Evolutionary conservation across 2,329 filamentous ascomycete species (phyloP), one percentile per base, ranked within the genome.

Genomic region (Neurospora crassa): DNA sequence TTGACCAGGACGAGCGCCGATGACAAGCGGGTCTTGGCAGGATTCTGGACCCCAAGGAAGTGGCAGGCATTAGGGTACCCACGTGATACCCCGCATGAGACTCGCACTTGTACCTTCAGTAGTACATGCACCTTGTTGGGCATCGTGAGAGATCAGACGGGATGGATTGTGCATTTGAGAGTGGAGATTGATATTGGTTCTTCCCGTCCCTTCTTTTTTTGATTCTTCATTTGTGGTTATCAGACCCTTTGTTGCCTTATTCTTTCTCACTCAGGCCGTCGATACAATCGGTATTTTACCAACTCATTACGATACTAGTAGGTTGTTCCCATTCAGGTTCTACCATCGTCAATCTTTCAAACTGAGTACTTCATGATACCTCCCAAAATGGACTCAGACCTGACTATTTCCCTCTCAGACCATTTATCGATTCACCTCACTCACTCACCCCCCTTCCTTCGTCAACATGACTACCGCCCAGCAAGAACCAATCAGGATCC

Each of bases 401-500:
- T 63, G 24, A 37, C 29, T 8, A 63, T n/a, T 3, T 37, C 29
- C 1, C n/a, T 16, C 53, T 63, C 53, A 0, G 24, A 34, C 53
- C 0, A 63, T 7, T 1, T 63, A 34, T 63, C 53, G 14, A 63
- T 63, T 37, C 53, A 63, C 14, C 24, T 63, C 53, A 18, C 53
- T 18, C 37, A 63, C 53, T 34, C 43, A 18, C 4, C 37, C 12
- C 24, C 37, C 1, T 2, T 24, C 24, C 24, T 7, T 67, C 40
- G 40, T 24, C 12, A 67, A 45, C 43, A 14, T 40, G 47, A 40
- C 68, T 59, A 34, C 11, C n/a, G 5, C 40, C 59, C 47, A 67
- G 20, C n/a, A 68, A 40, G 34, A 43, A 41, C 67, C 14, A 1
- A 53, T 68, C 74, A 84, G 80, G 73, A 88, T 94, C 73, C 84